phyloP scores from a whole-genome alignment of 2,329 filamentous ascomycete genomes.

The Ophiostoma perfectum region DNA sequence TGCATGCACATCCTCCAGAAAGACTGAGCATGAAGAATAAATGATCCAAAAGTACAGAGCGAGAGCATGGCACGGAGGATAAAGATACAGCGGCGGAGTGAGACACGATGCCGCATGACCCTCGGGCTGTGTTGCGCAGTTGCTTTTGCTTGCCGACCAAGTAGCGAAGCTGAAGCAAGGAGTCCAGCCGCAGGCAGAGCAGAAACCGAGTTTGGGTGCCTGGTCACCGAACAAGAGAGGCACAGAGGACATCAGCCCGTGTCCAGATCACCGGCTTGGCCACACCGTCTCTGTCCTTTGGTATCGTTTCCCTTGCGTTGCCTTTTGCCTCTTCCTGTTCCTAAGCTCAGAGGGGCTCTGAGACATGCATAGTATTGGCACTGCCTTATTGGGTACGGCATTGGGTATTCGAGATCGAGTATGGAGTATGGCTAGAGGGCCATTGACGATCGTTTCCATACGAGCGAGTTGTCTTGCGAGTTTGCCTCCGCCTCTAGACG shows the following conservation, averaged over 20 bases:
- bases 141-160: not conserved
- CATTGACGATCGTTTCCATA: not conserved
- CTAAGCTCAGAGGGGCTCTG: not conserved
- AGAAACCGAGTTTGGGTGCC: not conserved
- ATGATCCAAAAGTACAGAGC: constrained; percentile 4
- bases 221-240: not conserved
- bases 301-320: not conserved
- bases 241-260: no score
- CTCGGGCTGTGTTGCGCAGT: no score
- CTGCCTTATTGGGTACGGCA: no score
- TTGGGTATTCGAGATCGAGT: no score
- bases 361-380: constrained; percentile 5
- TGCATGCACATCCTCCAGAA: not conserved
- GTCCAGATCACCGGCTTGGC: no score
- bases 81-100: not conserved
- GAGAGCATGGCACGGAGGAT: no score
- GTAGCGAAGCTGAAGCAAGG: not conserved
- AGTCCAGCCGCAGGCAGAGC: not conserved
- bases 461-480: not conserved
- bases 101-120: constrained; percentile 5
- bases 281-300: not conserved
- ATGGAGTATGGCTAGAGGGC: no score
- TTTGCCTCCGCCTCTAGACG: not conserved
- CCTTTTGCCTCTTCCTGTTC: not conserved
- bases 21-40: not conserved